Percentiles rank a stretch among this genome's conserved stretches.
These are phyloP conservation scores for Linnemannia exigua DNA, from an alignment of 192 early-diverging fungal species.

Conservation along the genomic window DNA sequence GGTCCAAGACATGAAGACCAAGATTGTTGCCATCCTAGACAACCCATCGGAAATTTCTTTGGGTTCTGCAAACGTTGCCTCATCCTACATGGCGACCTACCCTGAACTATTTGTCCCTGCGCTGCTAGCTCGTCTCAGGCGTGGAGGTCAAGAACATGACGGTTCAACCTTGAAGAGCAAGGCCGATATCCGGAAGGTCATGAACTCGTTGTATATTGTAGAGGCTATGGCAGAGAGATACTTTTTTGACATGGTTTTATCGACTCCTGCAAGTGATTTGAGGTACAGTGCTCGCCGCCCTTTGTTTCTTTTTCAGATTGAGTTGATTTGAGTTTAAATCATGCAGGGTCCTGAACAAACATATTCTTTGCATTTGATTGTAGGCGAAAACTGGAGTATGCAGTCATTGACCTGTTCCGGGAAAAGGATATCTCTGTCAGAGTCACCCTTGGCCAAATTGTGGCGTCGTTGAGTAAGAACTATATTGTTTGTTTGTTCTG, in stretches of 20 bases:
- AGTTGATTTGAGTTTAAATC: no score
- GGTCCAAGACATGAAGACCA: neutral
- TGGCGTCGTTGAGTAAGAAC: constrained; percentile 23
- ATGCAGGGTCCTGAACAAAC: neutral
- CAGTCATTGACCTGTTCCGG: constrained; percentile 9
- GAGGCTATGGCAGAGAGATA: neutral
- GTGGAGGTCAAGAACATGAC: neutral
- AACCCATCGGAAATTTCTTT: neutral
- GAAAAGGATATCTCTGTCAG: constrained; percentile 7
- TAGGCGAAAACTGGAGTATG: constrained; percentile 8
- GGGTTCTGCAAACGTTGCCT: neutral
- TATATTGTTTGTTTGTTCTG: neutral
- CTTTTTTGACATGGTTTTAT: constrained; percentile 6
- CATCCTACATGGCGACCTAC: neutral
- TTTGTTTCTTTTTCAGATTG: neutral
- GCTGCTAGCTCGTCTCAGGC: neutral
- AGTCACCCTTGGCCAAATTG: constrained; percentile 11
- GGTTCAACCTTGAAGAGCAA: neutral
- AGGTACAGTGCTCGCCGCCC: neutral
- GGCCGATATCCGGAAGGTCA: neutral
- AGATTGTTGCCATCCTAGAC: neutral
- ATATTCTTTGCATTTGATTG: neutral
- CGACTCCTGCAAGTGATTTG: neutral
- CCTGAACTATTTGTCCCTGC: constrained; percentile 7
- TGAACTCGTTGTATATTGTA: constrained; percentile 12